These are phyloP conservation scores for Podaxis rugospora DNA, from an alignment of 768 basidiomycete species.

Conservation along the genomic window DNA sequence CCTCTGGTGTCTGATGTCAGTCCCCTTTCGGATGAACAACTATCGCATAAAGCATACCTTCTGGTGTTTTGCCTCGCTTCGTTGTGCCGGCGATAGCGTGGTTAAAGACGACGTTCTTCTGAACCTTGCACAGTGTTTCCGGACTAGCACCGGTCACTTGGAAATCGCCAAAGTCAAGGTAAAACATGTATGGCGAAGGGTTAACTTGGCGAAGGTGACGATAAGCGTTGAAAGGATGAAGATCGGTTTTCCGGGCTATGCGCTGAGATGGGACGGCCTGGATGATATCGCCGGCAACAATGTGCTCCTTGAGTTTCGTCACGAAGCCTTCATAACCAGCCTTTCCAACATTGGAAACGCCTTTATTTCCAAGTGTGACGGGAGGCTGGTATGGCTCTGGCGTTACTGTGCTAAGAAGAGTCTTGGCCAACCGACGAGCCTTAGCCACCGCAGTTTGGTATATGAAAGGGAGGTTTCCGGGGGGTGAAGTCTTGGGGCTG, in stretches of 20 bases:
- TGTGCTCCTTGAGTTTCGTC: conserved; percentile 88
- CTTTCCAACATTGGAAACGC: conserved; percentile 89
- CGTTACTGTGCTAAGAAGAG: conserved; percentile 45
- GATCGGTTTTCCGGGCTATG: conserved; percentile 73
- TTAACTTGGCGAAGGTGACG: conserved; percentile 91
- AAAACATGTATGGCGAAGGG: conserved; percentile 99
- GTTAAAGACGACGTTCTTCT: conserved; percentile 88
- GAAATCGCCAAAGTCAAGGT: conserved; percentile 87
- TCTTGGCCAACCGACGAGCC: conserved; percentile 74
- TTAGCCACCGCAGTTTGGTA: conserved; percentile 86
- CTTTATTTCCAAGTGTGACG: conserved; percentile 59
- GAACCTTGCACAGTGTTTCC: conserved; percentile 95
- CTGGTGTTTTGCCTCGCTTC: conserved; percentile 75
- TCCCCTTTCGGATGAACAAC: conserved; percentile 5
- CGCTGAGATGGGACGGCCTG: conserved; percentile 98
- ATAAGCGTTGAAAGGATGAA: conserved; percentile 98
- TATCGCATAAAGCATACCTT: conserved; percentile 50
- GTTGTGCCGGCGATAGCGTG: conserved; percentile 98
- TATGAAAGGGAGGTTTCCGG: conserved; percentile 72
- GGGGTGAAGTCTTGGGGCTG: conserved; percentile 63
- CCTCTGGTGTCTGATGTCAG: conserved; percentile 62
- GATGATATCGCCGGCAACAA: conserved; percentile 95
- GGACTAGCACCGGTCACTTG: conserved; percentile 98
- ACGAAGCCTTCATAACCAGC: conserved; percentile 90
- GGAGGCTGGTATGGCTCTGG: conserved; percentile 69